Conservation (phyloP, 208 protist species). For the Sergeia podlipaevii region DNA sequence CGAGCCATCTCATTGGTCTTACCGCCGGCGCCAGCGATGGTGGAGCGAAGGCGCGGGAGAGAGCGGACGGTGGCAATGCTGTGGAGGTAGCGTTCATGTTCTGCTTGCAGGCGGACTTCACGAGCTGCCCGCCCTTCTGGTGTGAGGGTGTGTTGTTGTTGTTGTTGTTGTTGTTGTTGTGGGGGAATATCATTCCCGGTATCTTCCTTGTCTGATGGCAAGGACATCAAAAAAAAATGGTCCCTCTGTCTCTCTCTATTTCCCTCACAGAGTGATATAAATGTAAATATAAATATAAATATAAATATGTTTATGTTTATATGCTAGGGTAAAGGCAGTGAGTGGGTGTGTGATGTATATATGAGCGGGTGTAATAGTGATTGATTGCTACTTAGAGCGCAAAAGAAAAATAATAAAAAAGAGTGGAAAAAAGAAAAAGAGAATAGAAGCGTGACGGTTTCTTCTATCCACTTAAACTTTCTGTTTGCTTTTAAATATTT, state of each 20-base stretch:
- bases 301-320: constrained; percentile 12
- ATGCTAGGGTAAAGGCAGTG: not conserved
- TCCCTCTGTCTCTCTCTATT: not conserved
- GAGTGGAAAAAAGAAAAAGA: not conserved
- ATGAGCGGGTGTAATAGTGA: too few species aligned
- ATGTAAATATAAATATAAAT: constrained; percentile 12
- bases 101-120: constrained; percentile 47
- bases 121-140: constrained; percentile 51
- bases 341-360: too few species aligned
- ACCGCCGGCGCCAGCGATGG: constrained; percentile 75
- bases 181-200: constrained; percentile 17
- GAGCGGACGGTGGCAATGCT: constrained; percentile 66
- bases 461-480: not conserved
- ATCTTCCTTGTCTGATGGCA: too few species aligned
- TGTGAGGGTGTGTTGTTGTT: constrained; percentile 47
- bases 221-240: constrained; percentile 8
- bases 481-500: constrained; percentile 3
- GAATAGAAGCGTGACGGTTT: not conserved
- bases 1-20: constrained; percentile 72
- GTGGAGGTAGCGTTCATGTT: constrained; percentile 74
- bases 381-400: constrained; percentile 2
- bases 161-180: not conserved
- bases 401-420: constrained; percentile 8
- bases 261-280: not conserved
- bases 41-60: constrained; percentile 70